phyloP scores from a whole-genome alignment of 495 filamentous ascomycete species.

The Penicillium herquei region DNA sequence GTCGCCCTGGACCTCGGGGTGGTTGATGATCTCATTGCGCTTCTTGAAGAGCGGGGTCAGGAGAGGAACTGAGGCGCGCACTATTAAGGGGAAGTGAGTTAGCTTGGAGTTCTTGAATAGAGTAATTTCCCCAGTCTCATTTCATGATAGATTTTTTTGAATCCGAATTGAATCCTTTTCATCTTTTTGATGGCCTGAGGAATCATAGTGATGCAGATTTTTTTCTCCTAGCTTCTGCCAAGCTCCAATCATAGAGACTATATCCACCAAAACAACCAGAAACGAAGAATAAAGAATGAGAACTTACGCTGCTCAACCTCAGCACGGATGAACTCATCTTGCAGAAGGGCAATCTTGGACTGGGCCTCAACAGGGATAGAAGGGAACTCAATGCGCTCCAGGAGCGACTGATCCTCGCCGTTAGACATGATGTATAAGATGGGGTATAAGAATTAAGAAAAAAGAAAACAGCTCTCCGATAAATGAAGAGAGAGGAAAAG shows the following conservation, averaged over 20 bases:
- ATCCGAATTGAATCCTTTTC: neutral
- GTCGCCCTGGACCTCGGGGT: conserved; percentile 58
- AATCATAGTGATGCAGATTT: too few species aligned
- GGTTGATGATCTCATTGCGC: conserved; percentile 62
- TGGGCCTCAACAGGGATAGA: conserved; percentile 28
- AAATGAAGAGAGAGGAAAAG: neutral
- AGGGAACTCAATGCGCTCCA: conserved; percentile 35
- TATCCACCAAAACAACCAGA: neutral
- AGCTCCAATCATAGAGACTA: neutral
- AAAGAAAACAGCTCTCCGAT: neutral
- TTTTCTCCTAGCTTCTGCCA: neutral
- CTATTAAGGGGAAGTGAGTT: conserved; percentile 17
- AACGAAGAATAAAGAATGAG: neutral
- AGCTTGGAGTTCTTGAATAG: conserved; percentile 10
- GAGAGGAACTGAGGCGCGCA: conserved; percentile 32
- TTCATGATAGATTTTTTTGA: neutral
- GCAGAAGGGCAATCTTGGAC: conserved; percentile 33
- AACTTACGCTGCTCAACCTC: conserved; percentile 45
- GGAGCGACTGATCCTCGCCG: conserved; percentile 23
- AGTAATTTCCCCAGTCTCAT: neutral
- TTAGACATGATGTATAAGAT: conserved; percentile 24
- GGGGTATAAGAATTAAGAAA: neutral
- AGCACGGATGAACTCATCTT: conserved; percentile 38
- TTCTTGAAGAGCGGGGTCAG: conserved; percentile 65
- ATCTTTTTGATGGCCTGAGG: too few species aligned